These are phyloP conservation scores for Dryadomyces sulphureus DNA, from an alignment of 2,329 filamentous ascomycete genomes.

Conservation along the genomic window DNA sequence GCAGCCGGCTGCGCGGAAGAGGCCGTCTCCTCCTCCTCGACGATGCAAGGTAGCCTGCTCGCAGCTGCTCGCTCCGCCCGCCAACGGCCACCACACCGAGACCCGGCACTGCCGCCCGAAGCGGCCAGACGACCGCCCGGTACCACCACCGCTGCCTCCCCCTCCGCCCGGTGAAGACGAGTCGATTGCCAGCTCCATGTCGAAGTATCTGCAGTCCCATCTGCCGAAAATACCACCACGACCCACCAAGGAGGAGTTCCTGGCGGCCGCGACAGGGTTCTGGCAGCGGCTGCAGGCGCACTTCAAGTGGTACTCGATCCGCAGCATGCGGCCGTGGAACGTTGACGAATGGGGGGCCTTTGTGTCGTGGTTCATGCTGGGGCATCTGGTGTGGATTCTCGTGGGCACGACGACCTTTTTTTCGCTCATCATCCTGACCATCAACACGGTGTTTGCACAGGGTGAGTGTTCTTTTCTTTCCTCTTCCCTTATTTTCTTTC, in stretches of 20 bases:
- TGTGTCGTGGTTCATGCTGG: constrained; percentile 85
- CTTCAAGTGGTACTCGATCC: constrained; percentile 96
- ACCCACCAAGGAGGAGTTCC: constrained; percentile 82
- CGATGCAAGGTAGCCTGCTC: constrained; percentile 4
- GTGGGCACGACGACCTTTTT: constrained; percentile 96
- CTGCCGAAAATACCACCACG: constrained; percentile 64
- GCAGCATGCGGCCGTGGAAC: constrained; percentile 88
- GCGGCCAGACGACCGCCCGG: constrained; percentile 1
- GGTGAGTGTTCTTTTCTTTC: constrained; percentile 30
- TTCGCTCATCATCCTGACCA: constrained; percentile 73
- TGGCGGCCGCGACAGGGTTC: constrained; percentile 84
- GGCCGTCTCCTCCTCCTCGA: constrained; percentile 21
- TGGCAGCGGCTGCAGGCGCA: constrained; percentile 80
- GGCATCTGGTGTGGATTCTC: constrained; percentile 90
- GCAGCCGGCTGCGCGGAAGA: too few species aligned
- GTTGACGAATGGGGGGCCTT: constrained; percentile 93
- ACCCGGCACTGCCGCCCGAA: background rate
- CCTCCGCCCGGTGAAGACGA: constrained; percentile 18
- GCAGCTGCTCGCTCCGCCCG: too few species aligned
- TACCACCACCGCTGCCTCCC: constrained; percentile 8
- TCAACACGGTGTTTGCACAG: constrained; percentile 95
- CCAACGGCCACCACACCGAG: background rate
- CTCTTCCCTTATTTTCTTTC: background rate
- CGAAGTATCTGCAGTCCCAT: constrained; percentile 43
- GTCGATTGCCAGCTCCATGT: constrained; percentile 35